phyloP scores from a whole-genome alignment of 148 eudicot species.

The Diospyros lotus region DNA sequence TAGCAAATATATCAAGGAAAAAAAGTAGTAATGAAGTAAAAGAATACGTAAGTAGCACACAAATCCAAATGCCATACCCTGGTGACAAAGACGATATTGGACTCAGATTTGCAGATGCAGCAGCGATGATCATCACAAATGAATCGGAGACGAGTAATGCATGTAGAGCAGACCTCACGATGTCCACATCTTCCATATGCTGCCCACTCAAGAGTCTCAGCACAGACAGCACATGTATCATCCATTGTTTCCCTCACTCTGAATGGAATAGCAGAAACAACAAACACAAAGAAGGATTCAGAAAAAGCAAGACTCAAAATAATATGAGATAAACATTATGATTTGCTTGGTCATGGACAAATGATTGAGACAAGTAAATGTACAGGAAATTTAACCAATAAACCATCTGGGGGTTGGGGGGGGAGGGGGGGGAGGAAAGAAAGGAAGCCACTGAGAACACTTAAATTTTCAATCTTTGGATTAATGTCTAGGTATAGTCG shows the following conservation, averaged over 20 bases:
- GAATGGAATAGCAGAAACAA: conserved; percentile 19
- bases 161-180: conserved; percentile 82
- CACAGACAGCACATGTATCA: conserved; percentile 84
- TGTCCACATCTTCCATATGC: conserved; percentile 83
- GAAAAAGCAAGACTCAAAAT: not conserved
- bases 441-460: too few relatives aligned
- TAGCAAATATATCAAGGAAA: not conserved
- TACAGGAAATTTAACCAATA: too few relatives aligned
- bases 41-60: not conserved
- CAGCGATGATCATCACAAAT: conserved; percentile 78
- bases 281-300: not conserved
- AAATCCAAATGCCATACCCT: conserved; percentile 31
- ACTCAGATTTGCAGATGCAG: conserved; percentile 75
- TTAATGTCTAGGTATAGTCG: too few relatives aligned
- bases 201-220: conserved; percentile 78
- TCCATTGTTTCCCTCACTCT: conserved; percentile 41
- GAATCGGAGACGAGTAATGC: conserved; percentile 85
- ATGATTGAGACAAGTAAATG: not conserved
- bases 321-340: not conserved
- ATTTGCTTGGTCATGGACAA: not conserved
- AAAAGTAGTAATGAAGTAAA: not conserved
- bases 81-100: conserved; percentile 60
- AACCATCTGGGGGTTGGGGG: too few relatives aligned
- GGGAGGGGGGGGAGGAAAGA: too few relatives aligned
- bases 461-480: too few relatives aligned